phyloP scores from a whole-genome alignment of 2,329 filamentous ascomycete species.

The Fusarium mundagurra region DNA sequence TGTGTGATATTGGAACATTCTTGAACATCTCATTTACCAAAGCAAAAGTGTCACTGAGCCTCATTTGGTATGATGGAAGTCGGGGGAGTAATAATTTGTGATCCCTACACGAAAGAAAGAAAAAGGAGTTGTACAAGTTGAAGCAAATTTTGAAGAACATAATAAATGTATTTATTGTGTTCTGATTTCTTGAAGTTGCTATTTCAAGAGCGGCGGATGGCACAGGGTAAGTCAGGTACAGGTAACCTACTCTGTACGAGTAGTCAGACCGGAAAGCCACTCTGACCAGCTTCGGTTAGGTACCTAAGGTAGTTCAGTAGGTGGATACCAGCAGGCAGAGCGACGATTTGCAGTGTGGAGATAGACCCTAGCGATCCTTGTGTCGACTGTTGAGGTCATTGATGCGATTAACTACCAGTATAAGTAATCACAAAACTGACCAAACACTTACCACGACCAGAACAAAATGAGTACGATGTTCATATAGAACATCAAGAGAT shows the following conservation, averaged over 20 bases:
- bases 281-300: background rate
- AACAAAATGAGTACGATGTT: background rate
- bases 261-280: background rate
- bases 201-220: background rate
- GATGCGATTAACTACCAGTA: conserved; percentile 4
- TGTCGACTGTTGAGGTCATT: conserved; percentile 36
- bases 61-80: background rate
- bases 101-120: background rate
- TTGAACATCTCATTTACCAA: no score
- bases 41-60: background rate
- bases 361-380: conserved; percentile 24
- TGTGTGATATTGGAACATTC: background rate
- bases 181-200: background rate
- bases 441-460: background rate
- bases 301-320: background rate
- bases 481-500: no score
- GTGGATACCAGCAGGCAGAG: background rate
- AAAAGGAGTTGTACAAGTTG: no score
- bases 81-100: background rate
- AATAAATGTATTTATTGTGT: background rate
- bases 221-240: conserved; percentile 1
- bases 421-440: background rate
- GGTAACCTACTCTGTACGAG: background rate
- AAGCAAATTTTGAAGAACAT: background rate
- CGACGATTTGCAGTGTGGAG: background rate